These are phyloP conservation scores for Tilletia horrida DNA, from an alignment of 1,284 basidiomycete genomes.

Conservation along the genomic window DNA sequence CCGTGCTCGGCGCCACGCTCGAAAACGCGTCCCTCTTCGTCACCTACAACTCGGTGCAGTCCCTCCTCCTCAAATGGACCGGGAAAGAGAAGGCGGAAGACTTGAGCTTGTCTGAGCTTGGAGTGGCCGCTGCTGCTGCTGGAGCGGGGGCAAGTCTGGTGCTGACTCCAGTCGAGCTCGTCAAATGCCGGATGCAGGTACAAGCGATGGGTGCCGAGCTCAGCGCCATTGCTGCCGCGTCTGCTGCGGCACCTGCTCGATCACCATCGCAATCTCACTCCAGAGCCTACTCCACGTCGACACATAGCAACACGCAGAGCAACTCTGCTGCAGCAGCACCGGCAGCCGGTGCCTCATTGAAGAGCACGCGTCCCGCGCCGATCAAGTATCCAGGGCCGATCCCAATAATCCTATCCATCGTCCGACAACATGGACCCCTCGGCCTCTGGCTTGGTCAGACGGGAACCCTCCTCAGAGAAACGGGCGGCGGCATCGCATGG, in stretches of 20 bases:
- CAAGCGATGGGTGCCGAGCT: conserved; percentile 67
- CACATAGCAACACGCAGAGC: neutral
- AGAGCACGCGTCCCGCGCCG: conserved; percentile 27
- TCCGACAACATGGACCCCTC: conserved; percentile 67
- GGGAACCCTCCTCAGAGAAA: conserved; percentile 74
- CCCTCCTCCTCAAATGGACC: neutral
- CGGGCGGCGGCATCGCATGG: conserved; percentile 81
- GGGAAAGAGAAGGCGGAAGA: conserved; percentile 55
- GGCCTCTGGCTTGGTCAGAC: conserved; percentile 85
- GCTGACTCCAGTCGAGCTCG: conserved; percentile 83
- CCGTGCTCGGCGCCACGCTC: conserved; percentile 81
- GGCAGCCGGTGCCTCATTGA: neutral
- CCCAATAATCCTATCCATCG: conserved; percentile 65
- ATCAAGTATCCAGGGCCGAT: conserved; percentile 66
- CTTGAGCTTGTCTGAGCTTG: conserved; percentile 63
- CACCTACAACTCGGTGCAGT: conserved; percentile 76
- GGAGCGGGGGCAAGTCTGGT: conserved; percentile 79
- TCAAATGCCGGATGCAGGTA: conserved; percentile 95
- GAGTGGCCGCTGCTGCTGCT: conserved; percentile 73
- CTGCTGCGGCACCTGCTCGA: neutral
- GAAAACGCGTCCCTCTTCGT: conserved; percentile 87
- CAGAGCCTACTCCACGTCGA: conserved; percentile 1
- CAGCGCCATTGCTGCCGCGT: conserved; percentile 31
- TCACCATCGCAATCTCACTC: neutral
- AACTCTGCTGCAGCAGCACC: conserved; percentile 29